Base-by-base conservation (phyloP, 2,329 filamentous ascomycete genomes). In the Fusarium subglutinans region DNA sequence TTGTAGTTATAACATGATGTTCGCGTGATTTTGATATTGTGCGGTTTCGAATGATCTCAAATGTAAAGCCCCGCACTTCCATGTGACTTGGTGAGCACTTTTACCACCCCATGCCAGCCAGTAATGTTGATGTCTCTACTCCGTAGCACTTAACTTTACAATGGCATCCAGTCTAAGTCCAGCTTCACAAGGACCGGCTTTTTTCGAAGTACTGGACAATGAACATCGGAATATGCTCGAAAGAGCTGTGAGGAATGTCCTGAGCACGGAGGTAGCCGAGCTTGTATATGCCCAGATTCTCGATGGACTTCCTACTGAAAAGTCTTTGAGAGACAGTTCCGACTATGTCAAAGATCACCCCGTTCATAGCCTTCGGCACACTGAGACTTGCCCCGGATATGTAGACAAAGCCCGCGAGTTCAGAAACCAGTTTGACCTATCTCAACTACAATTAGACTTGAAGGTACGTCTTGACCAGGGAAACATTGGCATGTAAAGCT, bases 241-340 rank as follows among this genome's bases (percentile, higher is more conserved):
- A 2, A 18, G 37, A 30, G 69, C 69, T 2, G 28, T 71, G 4
- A n/a, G 5, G 1, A 72, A 72, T 2, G 24, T 71, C 0, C 3
- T 72, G 0, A n/a, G 33, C 8, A 72, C 63, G 2, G 44, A 74
- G 14, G n/a, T 38, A 9, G 51, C 72, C 10, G 67, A 72, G 11
- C 45, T 14, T 0, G 35, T 55, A 9, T 69, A 56, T 11, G 68
- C 68, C 5, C 58, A 74, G 9, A 69, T 74, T 5, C 41, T 74
- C 1, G 72, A 74, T 17, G 71, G 72, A 3, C 38, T 74, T 8
- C 72, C 71, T 0, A 69, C 26, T 4, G 37, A 53, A 41, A 13
- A 41, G 6, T 48, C 60, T 5, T 4, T 47, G 1, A 35, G 5
- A 13, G 57, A 56, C 7, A 57, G 41, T 22, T 58, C 45, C 1